phyloP scores from a whole-genome alignment of 768 basidiomycete species.

The Trametes coccinea region DNA sequence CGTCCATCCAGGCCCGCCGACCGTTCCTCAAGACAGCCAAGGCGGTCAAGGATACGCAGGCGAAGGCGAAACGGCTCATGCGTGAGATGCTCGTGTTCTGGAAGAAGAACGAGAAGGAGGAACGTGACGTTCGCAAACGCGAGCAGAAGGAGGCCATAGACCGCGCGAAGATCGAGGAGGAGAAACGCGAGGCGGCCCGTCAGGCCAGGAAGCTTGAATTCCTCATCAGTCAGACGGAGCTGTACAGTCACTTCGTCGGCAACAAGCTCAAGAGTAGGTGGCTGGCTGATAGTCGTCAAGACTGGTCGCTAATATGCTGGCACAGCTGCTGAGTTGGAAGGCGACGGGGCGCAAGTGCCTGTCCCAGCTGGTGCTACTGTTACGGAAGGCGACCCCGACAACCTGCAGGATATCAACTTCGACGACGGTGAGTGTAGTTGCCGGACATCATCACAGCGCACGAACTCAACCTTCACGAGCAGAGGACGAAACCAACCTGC shows the following conservation, averaged over 20 bases:
- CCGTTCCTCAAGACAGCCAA: conserved; percentile 76
- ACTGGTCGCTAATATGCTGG: conserved; percentile 13
- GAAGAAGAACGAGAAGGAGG: conserved; percentile 98
- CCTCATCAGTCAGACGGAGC: conserved; percentile 96
- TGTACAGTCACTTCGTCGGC: conserved; percentile 98
- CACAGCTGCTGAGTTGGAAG: conserved; percentile 76
- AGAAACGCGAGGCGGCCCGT: conserved; percentile 89
- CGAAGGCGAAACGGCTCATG: conserved; percentile 85
- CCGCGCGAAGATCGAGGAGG: conserved; percentile 85
- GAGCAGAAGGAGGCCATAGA: conserved; percentile 94
- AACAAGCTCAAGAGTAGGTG: conserved; percentile 87
- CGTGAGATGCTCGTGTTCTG: conserved; percentile 96
- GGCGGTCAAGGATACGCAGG: conserved; percentile 78
- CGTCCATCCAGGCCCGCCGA: conserved; percentile 75
- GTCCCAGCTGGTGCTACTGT: conserved; percentile 60
- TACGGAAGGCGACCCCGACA: conserved; percentile 50
- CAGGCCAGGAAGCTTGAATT: conserved; percentile 98
- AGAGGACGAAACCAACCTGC: conserved; percentile 90
- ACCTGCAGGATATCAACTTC: conserved; percentile 80
- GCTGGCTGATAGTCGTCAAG: conserved; percentile 25
- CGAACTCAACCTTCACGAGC: conserved; percentile 3
- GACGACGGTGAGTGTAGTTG: conserved; percentile 70
- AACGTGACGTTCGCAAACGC: conserved; percentile 86
- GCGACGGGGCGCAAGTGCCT: conserved; percentile 43
- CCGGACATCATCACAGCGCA: not conserved